These are phyloP conservation scores for Nakazawaea peltata DNA, from an alignment of 805 yeast genomes.

Conservation along the genomic window DNA sequence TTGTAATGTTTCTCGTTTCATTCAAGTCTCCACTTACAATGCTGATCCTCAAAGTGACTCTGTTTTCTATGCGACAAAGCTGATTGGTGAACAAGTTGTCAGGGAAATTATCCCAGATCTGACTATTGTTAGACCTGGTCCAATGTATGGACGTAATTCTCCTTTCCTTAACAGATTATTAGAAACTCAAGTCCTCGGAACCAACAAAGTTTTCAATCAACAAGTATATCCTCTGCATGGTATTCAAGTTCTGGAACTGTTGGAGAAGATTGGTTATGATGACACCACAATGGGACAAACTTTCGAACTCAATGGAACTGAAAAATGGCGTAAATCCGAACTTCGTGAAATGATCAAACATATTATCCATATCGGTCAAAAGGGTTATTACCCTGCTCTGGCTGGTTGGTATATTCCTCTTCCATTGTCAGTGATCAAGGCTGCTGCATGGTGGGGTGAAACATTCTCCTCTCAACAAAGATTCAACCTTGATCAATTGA, in stretches of 20 bases:
- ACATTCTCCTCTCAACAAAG: conserved; percentile 28
- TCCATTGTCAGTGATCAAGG: conserved; percentile 38
- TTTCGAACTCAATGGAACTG: conserved; percentile 70
- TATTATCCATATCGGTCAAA: conserved; percentile 26
- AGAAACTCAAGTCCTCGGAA: conserved; percentile 49
- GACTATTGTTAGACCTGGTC: conserved; percentile 81
- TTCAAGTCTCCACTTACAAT: conserved; percentile 75
- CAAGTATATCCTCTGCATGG: conserved; percentile 73
- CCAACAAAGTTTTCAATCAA: conserved; percentile 58
- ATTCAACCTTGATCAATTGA: conserved; percentile 63
- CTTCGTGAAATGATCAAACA: conserved; percentile 63
- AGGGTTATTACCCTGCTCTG: conserved; percentile 27
- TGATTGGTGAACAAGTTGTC: conserved; percentile 66
- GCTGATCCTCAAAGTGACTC: conserved; percentile 65
- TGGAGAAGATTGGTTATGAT: conserved; percentile 73
- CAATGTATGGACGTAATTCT: conserved; percentile 71
- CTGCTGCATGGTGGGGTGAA: conserved; percentile 35
- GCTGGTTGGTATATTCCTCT: conserved; percentile 27
- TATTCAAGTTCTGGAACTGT: conserved; percentile 67
- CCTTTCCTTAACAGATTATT: conserved; percentile 53
- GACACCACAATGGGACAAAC: conserved; percentile 73
- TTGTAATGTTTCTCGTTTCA: conserved; percentile 61
- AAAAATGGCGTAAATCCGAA: conserved; percentile 50
- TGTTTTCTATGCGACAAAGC: conserved; percentile 72
- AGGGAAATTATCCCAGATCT: conserved; percentile 61